phyloP scores from a whole-genome alignment of 768 basidiomycete genomes.

The Lactarius hengduanensis region DNA sequence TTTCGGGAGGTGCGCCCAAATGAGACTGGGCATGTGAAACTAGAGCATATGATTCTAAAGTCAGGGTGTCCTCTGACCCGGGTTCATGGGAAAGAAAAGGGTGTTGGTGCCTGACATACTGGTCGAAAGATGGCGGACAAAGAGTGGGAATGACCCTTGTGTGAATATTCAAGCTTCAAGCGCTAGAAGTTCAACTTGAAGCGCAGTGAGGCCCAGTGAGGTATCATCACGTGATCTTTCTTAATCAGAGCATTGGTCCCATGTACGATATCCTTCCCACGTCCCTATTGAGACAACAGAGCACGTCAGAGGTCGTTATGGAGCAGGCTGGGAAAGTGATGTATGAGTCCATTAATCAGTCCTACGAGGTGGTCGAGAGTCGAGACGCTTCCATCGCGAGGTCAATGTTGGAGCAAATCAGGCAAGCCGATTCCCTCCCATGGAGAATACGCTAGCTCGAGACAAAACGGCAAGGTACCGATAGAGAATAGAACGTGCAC shows the following conservation, averaged over 20 bases:
- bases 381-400: neutral
- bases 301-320: neutral
- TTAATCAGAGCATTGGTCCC: neutral
- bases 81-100: constrained; percentile 12
- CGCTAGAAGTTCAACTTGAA: neutral
- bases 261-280: neutral
- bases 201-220: neutral
- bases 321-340: neutral
- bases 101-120: constrained; percentile 22
- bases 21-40: constrained; percentile 9
- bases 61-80: neutral
- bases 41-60: neutral
- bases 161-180: constrained; percentile 5
- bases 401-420: neutral
- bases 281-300: neutral
- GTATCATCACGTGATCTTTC: constrained; percentile 17
- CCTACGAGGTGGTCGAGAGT: neutral
- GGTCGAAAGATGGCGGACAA: constrained; percentile 11
- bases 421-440: neutral
- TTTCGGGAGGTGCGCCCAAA: neutral
- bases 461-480: neutral
- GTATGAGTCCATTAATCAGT: neutral
- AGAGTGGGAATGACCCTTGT: constrained; percentile 19
- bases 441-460: neutral
- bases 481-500: constrained; percentile 9